Base-by-base conservation (phyloP, 805 yeast species). In the Yamadazyma scolyti region DNA sequence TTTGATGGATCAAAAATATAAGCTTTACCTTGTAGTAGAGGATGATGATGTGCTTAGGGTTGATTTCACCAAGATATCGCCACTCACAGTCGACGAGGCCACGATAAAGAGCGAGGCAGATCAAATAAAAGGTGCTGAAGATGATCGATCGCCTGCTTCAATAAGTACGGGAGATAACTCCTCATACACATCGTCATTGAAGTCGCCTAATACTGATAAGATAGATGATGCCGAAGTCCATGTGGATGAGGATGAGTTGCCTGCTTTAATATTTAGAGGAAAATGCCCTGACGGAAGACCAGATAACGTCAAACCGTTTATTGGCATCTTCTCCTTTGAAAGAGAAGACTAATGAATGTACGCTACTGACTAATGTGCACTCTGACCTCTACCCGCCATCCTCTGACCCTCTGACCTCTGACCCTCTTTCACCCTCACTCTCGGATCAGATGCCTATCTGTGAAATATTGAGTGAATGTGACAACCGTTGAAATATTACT, bases 311-410 rank as follows among this genome's bases (percentile, higher is more conserved):
- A 75, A 71, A 42, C 77, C 79, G 4, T 73, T 71, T 37, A 71
- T 73, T 25, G 79, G 79, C 1, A 72, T 73, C 9, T 71, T 73
- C 39, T 68, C 71, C 24, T 73, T 73, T 44, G 79, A 73, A 39
- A 51, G 55, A 37, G 70, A 64, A 34, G 64, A 56, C 28, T 56
- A 46, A 34, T 16, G 20, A 18, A n/a, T n/a, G n/a, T n/a, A n/a
- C n/a, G n/a, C n/a, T n/a, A n/a, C n/a, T n/a, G n/a, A n/a, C n/a
- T n/a, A n/a, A n/a, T n/a, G n/a, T n/a, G n/a, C n/a, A n/a, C n/a
- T n/a, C n/a, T n/a, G n/a, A n/a, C n/a, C n/a, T n/a, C n/a, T n/a
- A n/a, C n/a, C n/a, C n/a, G n/a, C n/a, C n/a, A n/a, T n/a, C n/a
- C n/a, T n/a, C n/a, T n/a, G n/a, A n/a, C n/a, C n/a, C n/a, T n/a